These are phyloP conservation scores for Sphagnum contortum DNA, from an alignment of 225 moss, liverwort and hornwort species.

Conservation along the genomic window DNA sequence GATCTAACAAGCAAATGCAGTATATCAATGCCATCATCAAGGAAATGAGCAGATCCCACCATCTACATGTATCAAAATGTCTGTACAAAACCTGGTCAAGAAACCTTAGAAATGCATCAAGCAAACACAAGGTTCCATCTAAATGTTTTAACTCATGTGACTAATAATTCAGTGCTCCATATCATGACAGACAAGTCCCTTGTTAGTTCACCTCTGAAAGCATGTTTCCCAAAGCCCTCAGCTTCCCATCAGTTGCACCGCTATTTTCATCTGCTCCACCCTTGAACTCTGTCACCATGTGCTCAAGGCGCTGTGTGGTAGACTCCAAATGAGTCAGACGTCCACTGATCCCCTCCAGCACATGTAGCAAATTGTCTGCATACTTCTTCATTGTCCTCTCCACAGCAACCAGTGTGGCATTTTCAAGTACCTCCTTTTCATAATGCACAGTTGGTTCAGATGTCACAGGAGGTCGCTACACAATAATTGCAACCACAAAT, in stretches of 20 bases:
- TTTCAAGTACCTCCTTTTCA: conserved; percentile 68
- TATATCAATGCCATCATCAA: not conserved
- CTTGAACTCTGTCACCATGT: conserved; percentile 48
- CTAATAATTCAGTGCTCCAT: too few species aligned
- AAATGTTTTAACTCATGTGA: too few species aligned
- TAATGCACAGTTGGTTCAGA: not conserved
- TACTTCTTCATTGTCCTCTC: conserved; percentile 89
- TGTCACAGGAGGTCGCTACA: conserved; percentile 17
- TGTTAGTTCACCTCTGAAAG: conserved; percentile 44
- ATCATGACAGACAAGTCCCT: not conserved
- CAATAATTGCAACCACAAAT: too few species aligned
- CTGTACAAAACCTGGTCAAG: too few species aligned
- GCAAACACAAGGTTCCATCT: too few species aligned
- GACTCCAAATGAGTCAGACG: conserved; percentile 69
- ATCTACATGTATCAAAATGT: too few species aligned
- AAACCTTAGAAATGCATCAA: too few species aligned
- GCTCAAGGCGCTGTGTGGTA: conserved; percentile 55
- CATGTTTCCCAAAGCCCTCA: conserved; percentile 68
- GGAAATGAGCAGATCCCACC: too few species aligned
- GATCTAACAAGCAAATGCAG: too few species aligned
- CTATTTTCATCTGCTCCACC: conserved; percentile 39
- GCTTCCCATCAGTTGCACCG: conserved; percentile 64
- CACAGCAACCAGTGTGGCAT: conserved; percentile 68
- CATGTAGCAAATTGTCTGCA: conserved; percentile 67
- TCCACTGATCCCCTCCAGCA: conserved; percentile 70